Percentiles rank a stretch among this genome's conserved stretches.
phyloP scores from a whole-genome alignment of 495 filamentous ascomycete genomes.

The Penicillium lagena region DNA sequence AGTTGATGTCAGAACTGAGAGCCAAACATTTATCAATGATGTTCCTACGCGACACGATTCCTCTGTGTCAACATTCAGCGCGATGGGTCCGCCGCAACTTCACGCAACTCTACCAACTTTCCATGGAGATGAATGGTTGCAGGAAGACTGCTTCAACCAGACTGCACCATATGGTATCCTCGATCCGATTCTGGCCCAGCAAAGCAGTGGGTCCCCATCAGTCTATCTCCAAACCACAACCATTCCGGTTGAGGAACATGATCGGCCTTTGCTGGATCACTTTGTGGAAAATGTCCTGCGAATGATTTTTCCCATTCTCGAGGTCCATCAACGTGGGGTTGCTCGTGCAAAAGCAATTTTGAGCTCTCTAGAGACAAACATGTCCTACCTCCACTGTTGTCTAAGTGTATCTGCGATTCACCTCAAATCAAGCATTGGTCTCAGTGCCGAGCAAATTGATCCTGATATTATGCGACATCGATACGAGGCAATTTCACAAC shows the following conservation, averaged over 20 bases:
- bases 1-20: slow-evolving; percentile 90
- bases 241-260: slow-evolving; percentile 83
- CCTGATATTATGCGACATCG: slow-evolving; percentile 91
- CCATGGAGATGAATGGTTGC: slow-evolving; percentile 67
- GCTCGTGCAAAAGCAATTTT: slow-evolving; percentile 75
- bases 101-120: slow-evolving; percentile 59
- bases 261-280: slow-evolving; percentile 81
- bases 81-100: slow-evolving; percentile 69
- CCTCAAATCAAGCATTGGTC: slow-evolving; percentile 67
- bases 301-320: slow-evolving; percentile 84
- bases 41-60: slow-evolving; percentile 78
- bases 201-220: background rate
- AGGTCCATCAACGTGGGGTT: slow-evolving; percentile 77
- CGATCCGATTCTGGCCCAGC: slow-evolving; percentile 24
- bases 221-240: slow-evolving; percentile 41
- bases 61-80: slow-evolving; percentile 80
- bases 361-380: slow-evolving; percentile 80
- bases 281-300: slow-evolving; percentile 85
- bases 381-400: slow-evolving; percentile 91
- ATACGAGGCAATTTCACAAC: slow-evolving; percentile 76
- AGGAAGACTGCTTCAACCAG: slow-evolving; percentile 60
- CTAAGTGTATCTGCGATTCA: slow-evolving; percentile 94
- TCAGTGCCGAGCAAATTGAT: slow-evolving; percentile 72
- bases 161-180: slow-evolving; percentile 5
- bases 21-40: slow-evolving; percentile 91